phyloP scores from a whole-genome alignment of 2,329 filamentous ascomycete genomes.

The Leptographium radiaticola region DNA sequence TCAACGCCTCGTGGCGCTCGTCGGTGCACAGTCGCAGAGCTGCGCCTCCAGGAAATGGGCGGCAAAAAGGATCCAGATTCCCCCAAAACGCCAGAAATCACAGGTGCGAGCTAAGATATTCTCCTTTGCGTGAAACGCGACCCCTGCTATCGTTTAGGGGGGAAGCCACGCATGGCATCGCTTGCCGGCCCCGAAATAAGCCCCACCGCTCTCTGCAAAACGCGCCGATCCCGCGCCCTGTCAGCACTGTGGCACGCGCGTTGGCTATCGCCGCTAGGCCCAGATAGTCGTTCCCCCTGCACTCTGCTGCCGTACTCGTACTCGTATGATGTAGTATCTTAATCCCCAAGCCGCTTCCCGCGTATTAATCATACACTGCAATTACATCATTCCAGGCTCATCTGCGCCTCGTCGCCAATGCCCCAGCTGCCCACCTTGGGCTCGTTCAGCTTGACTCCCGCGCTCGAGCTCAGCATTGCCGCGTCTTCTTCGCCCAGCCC shows the following conservation, averaged over 20 bases:
- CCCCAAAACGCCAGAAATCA: no score
- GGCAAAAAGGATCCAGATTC: no score
- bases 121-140: background rate
- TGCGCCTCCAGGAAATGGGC: no score
- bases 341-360: background rate
- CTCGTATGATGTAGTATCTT: background rate
- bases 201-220: background rate
- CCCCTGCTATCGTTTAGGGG: background rate
- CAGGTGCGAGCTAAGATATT: no score
- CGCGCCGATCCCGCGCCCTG: no score
- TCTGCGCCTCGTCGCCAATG: conserved; percentile 70
- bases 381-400: conserved; percentile 50
- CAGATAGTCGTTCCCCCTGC: no score
- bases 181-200: background rate
- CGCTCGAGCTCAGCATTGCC: conserved; percentile 26
- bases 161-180: background rate
- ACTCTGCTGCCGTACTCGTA: no score
- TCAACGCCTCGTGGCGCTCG: no score
- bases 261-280: no score
- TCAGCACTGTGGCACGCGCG: no score
- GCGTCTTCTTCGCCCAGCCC: conserved; percentile 29
- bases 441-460: conserved; percentile 40
- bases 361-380: background rate
- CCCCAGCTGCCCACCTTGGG: conserved; percentile 54
- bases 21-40: no score